phyloP scores from a whole-genome alignment of 2,329 filamentous ascomycete genomes.

The Aspergillus neotritici region DNA sequence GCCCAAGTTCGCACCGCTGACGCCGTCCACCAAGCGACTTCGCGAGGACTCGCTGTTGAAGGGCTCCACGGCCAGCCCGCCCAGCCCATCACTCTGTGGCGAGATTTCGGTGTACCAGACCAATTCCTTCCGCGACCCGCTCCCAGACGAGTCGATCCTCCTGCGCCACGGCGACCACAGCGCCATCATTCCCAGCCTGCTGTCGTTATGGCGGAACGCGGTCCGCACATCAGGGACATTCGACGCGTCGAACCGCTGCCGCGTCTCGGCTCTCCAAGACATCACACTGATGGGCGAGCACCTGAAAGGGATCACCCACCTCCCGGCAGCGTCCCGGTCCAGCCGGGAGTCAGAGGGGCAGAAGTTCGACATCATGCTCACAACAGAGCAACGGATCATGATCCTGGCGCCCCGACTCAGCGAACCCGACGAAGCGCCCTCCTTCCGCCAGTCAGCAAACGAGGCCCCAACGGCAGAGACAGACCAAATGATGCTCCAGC shows the following conservation, averaged over 20 bases:
- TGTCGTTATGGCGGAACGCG: constrained; percentile 41
- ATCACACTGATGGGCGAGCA: constrained; percentile 38
- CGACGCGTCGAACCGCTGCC: constrained; percentile 35
- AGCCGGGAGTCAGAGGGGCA: constrained; percentile 18
- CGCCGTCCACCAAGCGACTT: constrained; percentile 43
- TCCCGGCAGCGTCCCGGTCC: constrained; percentile 26
- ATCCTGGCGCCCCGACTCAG: constrained; percentile 30
- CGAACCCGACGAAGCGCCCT: constrained; percentile 19
- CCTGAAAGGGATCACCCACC: constrained; percentile 34
- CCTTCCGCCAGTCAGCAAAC: constrained; percentile 9
- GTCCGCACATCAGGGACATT: constrained; percentile 34
- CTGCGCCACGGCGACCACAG: constrained; percentile 40
- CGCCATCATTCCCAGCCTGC: constrained; percentile 39
- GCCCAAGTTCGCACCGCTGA: constrained; percentile 42
- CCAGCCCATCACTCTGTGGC: constrained; percentile 33
- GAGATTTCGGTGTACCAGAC: constrained; percentile 38
- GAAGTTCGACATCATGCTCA: constrained; percentile 36
- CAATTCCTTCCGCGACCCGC: constrained; percentile 29
- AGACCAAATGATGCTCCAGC: constrained; percentile 39
- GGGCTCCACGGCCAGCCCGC: constrained; percentile 24
- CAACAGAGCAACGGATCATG: constrained; percentile 37
- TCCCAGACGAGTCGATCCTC: constrained; percentile 41
- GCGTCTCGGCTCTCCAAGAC: constrained; percentile 35
- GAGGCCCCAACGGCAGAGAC: constrained; percentile 20
- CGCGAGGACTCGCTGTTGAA: constrained; percentile 43